Percentiles rank a stretch among this genome's conserved stretches.
Evolutionary conservation across 352 stramenopile species (phyloP).

Genomic region (Phytophthora ohioensis): DNA sequence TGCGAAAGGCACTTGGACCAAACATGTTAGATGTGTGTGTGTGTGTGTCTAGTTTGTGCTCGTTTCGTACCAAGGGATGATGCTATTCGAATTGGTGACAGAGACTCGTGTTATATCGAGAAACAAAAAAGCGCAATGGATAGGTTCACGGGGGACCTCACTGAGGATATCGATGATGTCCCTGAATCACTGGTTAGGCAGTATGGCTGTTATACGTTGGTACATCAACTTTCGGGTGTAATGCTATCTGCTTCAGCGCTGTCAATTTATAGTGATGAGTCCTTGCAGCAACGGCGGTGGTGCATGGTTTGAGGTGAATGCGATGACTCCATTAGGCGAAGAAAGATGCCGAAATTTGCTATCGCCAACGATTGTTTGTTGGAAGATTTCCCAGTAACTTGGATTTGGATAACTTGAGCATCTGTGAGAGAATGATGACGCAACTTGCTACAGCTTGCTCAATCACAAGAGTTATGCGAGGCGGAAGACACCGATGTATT

Average conservation of each 20-base stretch:
- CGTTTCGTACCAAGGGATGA: not conserved
- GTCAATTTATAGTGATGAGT: not conserved
- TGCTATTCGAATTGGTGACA: not conserved
- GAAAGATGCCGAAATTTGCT: not conserved
- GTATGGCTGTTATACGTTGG: not conserved
- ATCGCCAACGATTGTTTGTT: not conserved
- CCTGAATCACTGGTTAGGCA: not conserved
- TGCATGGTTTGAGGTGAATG: not conserved
- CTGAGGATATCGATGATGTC: not conserved
- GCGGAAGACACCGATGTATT: not conserved
- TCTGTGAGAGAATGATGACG: not conserved
- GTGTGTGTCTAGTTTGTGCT: not conserved
- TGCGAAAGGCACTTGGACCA: too few species aligned
- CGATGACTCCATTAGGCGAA: not conserved
- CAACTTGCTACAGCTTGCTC: not conserved
- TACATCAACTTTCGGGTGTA: not conserved
- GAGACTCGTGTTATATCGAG: not conserved
- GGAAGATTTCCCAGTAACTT: not conserved
- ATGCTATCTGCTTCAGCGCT: not conserved
- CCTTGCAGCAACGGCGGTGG: not conserved
- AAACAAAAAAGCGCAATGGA: too few species aligned
- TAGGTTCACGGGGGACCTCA: not conserved
- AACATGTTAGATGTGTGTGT: not conserved
- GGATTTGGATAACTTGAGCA: not conserved
- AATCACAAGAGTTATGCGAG: slow-evolving; percentile 4